Evolutionary conservation across 2,329 filamentous ascomycete species (phyloP).

Genomic region (Ophiocordyceps australis): DNA sequence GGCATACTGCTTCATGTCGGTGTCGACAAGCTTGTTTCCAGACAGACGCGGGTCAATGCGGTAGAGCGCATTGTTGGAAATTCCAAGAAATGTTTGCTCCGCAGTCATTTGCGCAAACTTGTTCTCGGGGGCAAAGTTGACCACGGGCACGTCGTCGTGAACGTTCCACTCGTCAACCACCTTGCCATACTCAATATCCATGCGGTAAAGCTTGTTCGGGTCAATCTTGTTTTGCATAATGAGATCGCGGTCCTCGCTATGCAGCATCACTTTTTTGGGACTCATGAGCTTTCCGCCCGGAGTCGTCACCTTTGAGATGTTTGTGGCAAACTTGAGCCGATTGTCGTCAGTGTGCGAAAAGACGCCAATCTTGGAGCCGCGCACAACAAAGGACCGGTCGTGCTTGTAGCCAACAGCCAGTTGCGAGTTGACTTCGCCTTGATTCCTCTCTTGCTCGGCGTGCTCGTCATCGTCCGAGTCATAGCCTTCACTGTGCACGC

Average conservation of each 20-base stretch:
- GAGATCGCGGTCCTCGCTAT: conserved; percentile 78
- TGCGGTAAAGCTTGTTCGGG: conserved; percentile 82
- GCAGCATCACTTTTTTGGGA: conserved; percentile 92
- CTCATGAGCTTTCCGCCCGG: conserved; percentile 76
- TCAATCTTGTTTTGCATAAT: conserved; percentile 71
- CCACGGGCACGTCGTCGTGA: conserved; percentile 86
- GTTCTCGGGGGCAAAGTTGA: conserved; percentile 84
- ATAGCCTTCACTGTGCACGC: conserved; percentile 50
- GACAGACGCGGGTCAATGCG: conserved; percentile 80
- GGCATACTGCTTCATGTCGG: conserved; percentile 84
- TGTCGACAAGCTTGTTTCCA: conserved; percentile 83
- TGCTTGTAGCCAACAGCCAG: conserved; percentile 94
- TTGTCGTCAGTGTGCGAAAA: conserved; percentile 95
- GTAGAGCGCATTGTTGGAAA: conserved; percentile 84
- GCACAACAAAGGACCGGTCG: conserved; percentile 90
- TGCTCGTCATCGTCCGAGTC: conserved; percentile 50
- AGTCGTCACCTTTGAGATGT: conserved; percentile 89
- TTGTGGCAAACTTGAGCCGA: conserved; percentile 87
- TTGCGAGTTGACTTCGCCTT: conserved; percentile 77
- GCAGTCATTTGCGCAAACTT: conserved; percentile 97
- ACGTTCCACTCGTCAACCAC: conserved; percentile 98
- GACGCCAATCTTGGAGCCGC: conserved; percentile 94
- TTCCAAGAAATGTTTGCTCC: conserved; percentile 86
- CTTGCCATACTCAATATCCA: conserved; percentile 97
- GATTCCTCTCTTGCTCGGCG: conserved; percentile 54